Base-by-base conservation (phyloP, 2,329 filamentous ascomycete species). In the Pyrenochaeta sp. region DNA sequence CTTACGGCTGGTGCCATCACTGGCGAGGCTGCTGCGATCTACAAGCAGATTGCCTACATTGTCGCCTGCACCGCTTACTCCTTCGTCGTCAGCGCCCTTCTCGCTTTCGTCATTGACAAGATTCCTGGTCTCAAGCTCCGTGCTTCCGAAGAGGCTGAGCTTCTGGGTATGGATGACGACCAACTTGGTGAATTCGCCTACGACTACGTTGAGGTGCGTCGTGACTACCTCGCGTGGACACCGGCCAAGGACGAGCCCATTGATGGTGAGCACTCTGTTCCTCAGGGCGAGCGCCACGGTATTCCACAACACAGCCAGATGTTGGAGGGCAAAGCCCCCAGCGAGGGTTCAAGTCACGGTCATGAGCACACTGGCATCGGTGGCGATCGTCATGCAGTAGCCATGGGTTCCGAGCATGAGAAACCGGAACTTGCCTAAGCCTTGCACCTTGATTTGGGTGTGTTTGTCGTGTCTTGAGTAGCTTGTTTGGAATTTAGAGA, bases 181-280 rank as follows among this genome's bases (percentile, higher is more conserved):
- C 91, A 95, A 79, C 90, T 94, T 66, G 91, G 91, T 77, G 91
- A 95, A 78, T 95, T 94, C 73, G 91, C 90, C 11, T 94, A 94
- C 81, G 91, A 95, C 75, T 95, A 94, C 75, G 91, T 95, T 62
- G 91, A 95, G 83, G 90, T 94, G 54, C 89, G 91, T 71, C 87
- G 91, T 69, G 91, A 95, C 78, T 95, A 93, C 82, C 85, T 95
- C 33, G 91, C 91, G 54, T 95, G 91, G 91, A 93, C 90, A 27
- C 91, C 91, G 1, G 87, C 89, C 30, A 88, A 88, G 69, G 82
- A 80, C 56, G 86, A 90, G 63, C 88, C 86, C 21, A 81, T 83
- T 44, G 76, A 82, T 52, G 79, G 83, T 58, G 85, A 87, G 56
- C 81, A 84, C 67, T 78, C 82, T 29, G 79, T 89, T 47, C 88